These are phyloP conservation scores for Trichoderma pleuroti DNA, from an alignment of 2,329 filamentous ascomycete genomes.

Conservation along the genomic window DNA sequence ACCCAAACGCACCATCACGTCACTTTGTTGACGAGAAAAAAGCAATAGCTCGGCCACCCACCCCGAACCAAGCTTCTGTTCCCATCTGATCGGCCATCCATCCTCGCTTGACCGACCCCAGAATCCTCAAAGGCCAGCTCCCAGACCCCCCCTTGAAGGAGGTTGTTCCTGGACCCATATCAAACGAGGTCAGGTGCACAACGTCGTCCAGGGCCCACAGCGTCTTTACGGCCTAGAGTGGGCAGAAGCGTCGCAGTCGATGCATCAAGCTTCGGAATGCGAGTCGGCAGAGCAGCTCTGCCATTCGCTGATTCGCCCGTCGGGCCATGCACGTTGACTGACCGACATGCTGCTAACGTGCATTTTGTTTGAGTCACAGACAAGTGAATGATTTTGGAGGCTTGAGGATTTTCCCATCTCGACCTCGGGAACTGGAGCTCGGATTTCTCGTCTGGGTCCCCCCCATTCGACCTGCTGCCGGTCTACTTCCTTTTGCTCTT, in stretches of 20 bases:
- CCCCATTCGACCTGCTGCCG: not conserved
- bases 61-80: not conserved
- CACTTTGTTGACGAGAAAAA: not conserved
- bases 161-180: constrained; percentile 20
- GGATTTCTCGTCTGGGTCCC: not conserved
- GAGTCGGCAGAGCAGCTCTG: constrained; percentile 2
- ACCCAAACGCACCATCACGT: constrained; percentile 15
- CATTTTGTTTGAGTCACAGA: constrained; percentile 16
- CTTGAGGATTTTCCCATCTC: not conserved
- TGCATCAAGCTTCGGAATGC: constrained; percentile 19
- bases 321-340: constrained; percentile 16
- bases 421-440: not conserved
- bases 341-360: constrained; percentile 18
- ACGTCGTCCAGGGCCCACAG: constrained; percentile 17
- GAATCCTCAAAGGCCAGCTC: not conserved
- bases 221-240: constrained; percentile 14
- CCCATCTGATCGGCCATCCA: constrained; percentile 4
- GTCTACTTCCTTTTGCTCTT: not conserved
- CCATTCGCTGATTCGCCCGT: constrained; percentile 15
- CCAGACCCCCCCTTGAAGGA: not conserved
- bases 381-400: not conserved
- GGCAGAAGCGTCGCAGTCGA: constrained; percentile 13
- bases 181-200: constrained; percentile 20
- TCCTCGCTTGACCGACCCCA: constrained; percentile 11
- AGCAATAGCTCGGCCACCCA: not conserved